phyloP scores from a whole-genome alignment of 179 eudicot species.

The Carnegiea gigantea region DNA sequence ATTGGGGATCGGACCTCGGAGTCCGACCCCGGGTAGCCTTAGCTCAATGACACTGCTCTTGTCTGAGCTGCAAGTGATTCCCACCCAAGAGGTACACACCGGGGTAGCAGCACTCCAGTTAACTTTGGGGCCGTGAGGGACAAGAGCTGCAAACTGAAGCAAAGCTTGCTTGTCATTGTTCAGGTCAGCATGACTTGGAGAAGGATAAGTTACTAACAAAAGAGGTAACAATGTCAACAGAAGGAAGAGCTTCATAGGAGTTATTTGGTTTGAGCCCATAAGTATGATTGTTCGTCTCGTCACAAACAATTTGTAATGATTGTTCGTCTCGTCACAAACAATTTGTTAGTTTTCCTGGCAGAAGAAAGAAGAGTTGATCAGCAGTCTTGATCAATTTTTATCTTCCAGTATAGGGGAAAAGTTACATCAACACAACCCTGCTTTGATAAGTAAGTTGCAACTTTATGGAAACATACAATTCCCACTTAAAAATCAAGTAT shows the following conservation, averaged over 20 bases:
- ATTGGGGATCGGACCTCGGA: conserved; percentile 62
- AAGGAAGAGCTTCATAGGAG: conserved; percentile 48
- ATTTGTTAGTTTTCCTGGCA: conserved; percentile 29
- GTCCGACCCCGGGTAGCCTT: conserved; percentile 81
- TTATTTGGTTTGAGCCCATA: conserved; percentile 16
- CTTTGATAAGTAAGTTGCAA: not conserved
- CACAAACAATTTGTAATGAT: no score
- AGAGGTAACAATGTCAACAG: conserved; percentile 27
- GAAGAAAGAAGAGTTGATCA: conserved; percentile 17
- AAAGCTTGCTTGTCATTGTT: conserved; percentile 61
- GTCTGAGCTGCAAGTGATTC: conserved; percentile 58
- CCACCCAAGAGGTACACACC: conserved; percentile 76
- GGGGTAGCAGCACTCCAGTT: conserved; percentile 58
- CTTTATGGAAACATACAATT: not conserved
- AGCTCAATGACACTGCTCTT: conserved; percentile 51
- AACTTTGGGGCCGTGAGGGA: conserved; percentile 64
- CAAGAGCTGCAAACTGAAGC: conserved; percentile 59
- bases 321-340: no score
- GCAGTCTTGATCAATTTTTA: conserved; percentile 9
- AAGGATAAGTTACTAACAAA: conserved; percentile 26
- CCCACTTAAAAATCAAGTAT: not conserved
- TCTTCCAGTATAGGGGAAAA: conserved; percentile 11
- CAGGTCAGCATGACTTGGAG: conserved; percentile 44
- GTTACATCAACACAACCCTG: not conserved
- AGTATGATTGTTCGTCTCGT: conserved; percentile 8